Base-by-base conservation (phyloP, 2,329 filamentous ascomycete species). In the Botrytis medusae region DNA sequence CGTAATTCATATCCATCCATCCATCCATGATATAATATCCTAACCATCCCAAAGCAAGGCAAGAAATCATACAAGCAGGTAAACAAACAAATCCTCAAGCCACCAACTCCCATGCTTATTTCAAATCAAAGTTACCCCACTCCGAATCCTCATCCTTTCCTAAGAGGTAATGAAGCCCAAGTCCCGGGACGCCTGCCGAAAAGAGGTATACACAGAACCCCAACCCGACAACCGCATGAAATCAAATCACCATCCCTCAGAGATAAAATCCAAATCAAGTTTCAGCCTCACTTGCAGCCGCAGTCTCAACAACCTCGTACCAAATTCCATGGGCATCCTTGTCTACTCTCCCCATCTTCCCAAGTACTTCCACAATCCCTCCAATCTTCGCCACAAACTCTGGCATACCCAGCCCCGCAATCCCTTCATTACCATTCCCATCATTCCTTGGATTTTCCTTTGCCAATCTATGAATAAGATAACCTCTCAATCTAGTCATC, bases 381-480 rank as follows among this genome's bases (percentile, higher is more conserved):
- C 90, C 86, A 22, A 94, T 89, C 74, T 87, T 88, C 42, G 88
- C 87, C 25, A 92, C 90, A 80, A 94, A 94, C 81, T 95, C 92
- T 0, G 90, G 90, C 73, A 95, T 82, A 0, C 92, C 92, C 29
- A 92, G 86, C 77, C 88, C 92, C 0, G 91, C 90, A 20, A 89
- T 90, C 77, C 89, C 89, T 72, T 48, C 72, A 48, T 64, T 73
- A 92, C 89, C 78, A 92, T 90, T 79, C 37, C 44, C 71, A 44
- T 94, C 92, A 69, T 87, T 90, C 7, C 90, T 88, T 70, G 90
- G 92, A 37, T 85, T 87, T 7, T 92, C 90, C 32, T 72, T 72
- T 60, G 88, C 86, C 44, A 94, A 83, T 29, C 92, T 86, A 4
- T 85, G 85, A 37, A 92, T 84, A 8, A 94, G 86, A 79, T 94